Evolutionary conservation across 441 rosid species (phyloP).

Genomic region (Brassica hybrid): DNA sequence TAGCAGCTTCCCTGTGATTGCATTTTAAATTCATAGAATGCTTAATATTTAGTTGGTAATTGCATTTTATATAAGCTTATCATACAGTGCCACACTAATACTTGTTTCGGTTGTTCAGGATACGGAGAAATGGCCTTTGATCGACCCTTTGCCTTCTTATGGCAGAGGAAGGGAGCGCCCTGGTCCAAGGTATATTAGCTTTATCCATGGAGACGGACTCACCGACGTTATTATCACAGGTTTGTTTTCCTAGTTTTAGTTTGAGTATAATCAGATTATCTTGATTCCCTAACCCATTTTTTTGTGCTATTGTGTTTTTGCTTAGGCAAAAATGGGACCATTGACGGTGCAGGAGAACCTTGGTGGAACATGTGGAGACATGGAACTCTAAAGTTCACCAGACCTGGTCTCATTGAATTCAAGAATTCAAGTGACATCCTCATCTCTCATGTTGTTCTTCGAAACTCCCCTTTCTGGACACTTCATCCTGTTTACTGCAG

Average conservation of each 20-base stretch:
- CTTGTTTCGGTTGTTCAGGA: background rate
- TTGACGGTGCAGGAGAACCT: conserved; percentile 87
- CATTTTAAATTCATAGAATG: too few species aligned
- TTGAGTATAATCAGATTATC: background rate
- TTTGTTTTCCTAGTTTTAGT: conserved; percentile 36
- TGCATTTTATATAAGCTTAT: background rate
- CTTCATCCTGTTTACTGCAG: conserved; percentile 94
- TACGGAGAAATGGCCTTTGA: conserved; percentile 71
- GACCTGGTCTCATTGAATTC: conserved; percentile 83
- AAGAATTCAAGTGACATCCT: conserved; percentile 67
- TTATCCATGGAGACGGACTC: conserved; percentile 91
- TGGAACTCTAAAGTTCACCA: conserved; percentile 73
- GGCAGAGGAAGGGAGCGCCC: conserved; percentile 95
- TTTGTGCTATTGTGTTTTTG: background rate
- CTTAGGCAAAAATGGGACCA: conserved; percentile 88
- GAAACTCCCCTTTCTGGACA: conserved; percentile 89
- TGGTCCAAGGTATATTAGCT: conserved; percentile 85
- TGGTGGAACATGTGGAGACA: conserved; percentile 98
- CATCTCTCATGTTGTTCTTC: conserved; percentile 78
- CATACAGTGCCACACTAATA: background rate
- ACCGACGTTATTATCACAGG: conserved; percentile 85
- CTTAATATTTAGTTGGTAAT: too few species aligned
- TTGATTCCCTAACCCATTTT: background rate
- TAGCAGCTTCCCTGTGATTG: background rate
- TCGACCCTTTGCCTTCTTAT: conserved; percentile 87